Percentiles rank a stretch among this genome's conserved stretches.
Conservation (phyloP, 164 flowering plant genomes). For the Tetracentron sinense region DNA sequence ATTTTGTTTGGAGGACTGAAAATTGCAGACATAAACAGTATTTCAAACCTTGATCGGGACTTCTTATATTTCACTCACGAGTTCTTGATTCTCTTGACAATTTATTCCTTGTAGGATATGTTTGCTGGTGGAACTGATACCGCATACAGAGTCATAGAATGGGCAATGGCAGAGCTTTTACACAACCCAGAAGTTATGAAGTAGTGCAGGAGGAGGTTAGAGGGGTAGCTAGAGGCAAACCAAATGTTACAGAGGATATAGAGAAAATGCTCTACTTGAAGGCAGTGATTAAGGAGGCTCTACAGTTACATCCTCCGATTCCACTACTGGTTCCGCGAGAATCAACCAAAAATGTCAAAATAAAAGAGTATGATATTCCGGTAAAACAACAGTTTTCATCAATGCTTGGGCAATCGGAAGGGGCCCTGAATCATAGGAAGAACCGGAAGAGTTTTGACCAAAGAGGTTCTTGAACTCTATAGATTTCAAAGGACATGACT, state of each 20-base stretch:
- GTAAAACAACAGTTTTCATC: constrained; percentile 15
- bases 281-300: constrained; percentile 6
- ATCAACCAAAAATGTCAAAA: too few relatives aligned
- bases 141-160: constrained; percentile 23
- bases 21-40: too few relatives aligned
- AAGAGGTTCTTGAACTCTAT: constrained; percentile 28
- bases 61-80: too few relatives aligned
- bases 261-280: constrained; percentile 3
- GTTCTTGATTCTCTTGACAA: too few relatives aligned
- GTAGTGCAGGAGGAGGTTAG: constrained; percentile 16
- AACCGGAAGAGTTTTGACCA: constrained; percentile 32
- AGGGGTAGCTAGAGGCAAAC: constrained; percentile 6
- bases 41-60: too few relatives aligned
- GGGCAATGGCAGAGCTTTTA: constrained; percentile 46
- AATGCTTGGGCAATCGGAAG: too few relatives aligned
- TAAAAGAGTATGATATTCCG: constrained; percentile 24
- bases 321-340: too few relatives aligned
- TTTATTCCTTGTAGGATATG: constrained; percentile 32
- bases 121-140: constrained; percentile 47
- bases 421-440: constrained; percentile 23
- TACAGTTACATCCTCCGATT: constrained; percentile 2
- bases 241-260: constrained; percentile 8
- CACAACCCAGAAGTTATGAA: constrained; percentile 16
- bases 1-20: too few relatives aligned
- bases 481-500: too few relatives aligned